These are phyloP conservation scores for Cladophialophora bantiana DNA, from an alignment of 2,329 filamentous ascomycete species.

Conservation along the genomic window DNA sequence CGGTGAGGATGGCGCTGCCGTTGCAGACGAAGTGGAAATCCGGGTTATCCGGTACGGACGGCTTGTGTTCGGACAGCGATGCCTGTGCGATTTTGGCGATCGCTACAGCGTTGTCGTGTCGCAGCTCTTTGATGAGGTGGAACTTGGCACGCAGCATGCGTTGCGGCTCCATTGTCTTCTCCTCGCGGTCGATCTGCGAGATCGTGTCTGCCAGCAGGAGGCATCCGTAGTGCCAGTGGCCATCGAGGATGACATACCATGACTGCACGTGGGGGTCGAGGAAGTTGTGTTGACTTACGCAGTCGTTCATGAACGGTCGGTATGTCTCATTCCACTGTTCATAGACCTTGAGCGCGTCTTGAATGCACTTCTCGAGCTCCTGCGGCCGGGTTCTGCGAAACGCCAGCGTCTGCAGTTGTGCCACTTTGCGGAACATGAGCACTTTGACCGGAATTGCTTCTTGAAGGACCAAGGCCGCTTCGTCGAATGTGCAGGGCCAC, in stretches of 20 bases:
- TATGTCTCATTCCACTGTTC: slow-evolving; percentile 64
- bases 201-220: slow-evolving; percentile 64
- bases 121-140: slow-evolving; percentile 23
- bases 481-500: slow-evolving; percentile 64
- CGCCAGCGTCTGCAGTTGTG: slow-evolving; percentile 61
- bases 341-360: slow-evolving; percentile 58
- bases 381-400: slow-evolving; percentile 50
- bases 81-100: slow-evolving; percentile 31
- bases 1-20: slow-evolving; percentile 64
- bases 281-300: slow-evolving; percentile 57
- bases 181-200: slow-evolving; percentile 57
- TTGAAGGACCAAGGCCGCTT: slow-evolving; percentile 58
- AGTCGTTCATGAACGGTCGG: slow-evolving; percentile 60
- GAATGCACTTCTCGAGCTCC: slow-evolving; percentile 58
- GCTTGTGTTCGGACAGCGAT: slow-evolving; percentile 28
- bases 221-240: slow-evolving; percentile 65
- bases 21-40: slow-evolving; percentile 61
- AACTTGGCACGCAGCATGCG: slow-evolving; percentile 20
- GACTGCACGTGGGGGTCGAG: slow-evolving; percentile 63
- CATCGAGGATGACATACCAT: slow-evolving; percentile 66
- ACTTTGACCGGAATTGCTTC: slow-evolving; percentile 66
- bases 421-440: slow-evolving; percentile 64
- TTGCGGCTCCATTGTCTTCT: slow-evolving; percentile 39
- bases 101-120: slow-evolving; percentile 24
- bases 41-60: slow-evolving; percentile 34